Evolutionary conservation across 805 yeast species (phyloP).

Genomic region (Zygosaccharomyces gambellarensis): DNA sequence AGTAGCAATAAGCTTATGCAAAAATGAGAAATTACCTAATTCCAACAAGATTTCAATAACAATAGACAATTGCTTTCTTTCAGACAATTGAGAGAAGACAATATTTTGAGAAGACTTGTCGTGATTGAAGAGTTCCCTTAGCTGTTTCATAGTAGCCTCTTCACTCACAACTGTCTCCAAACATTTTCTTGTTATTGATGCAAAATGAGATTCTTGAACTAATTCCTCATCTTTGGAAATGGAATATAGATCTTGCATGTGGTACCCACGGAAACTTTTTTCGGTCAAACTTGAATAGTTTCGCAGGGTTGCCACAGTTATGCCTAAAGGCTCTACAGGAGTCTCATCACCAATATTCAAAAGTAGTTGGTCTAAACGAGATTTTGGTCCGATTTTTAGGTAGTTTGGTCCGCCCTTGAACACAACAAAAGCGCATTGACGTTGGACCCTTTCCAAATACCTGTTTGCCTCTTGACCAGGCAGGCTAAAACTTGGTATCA

Average conservation of each 20-base stretch:
- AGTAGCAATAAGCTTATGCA: slow-evolving; percentile 16
- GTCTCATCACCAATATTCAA: slow-evolving; percentile 10
- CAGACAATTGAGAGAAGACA: slow-evolving; percentile 18
- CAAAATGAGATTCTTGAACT: slow-evolving; percentile 25
- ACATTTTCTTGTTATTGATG: slow-evolving; percentile 11
- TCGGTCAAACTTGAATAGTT: slow-evolving; percentile 18
- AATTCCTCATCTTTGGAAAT: slow-evolving; percentile 20
- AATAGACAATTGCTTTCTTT: slow-evolving; percentile 13
- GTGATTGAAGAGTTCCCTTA: slow-evolving; percentile 7
- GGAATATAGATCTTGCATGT: slow-evolving; percentile 19
- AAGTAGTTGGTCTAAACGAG: slow-evolving; percentile 12
- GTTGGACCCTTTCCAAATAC: not conserved
- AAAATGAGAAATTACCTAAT: slow-evolving; percentile 27
- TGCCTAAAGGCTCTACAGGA: slow-evolving; percentile 2
- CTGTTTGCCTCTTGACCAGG: not conserved
- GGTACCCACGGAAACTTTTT: slow-evolving; percentile 10
- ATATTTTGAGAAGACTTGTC: slow-evolving; percentile 2
- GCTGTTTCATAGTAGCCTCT: not conserved
- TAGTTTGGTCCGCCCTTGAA: slow-evolving; percentile 20
- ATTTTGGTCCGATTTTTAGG: slow-evolving; percentile 1
- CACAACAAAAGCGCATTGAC: slow-evolving; percentile 14
- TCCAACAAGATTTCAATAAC: slow-evolving; percentile 30
- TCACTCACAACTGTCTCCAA: not conserved
- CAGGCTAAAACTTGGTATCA: not conserved
- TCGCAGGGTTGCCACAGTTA: slow-evolving; percentile 13